Evolutionary conservation across 2,329 filamentous ascomycete genomes (phyloP), one percentile per base, ranked within the genome.

Genomic region (Trichoderma sp.): DNA sequence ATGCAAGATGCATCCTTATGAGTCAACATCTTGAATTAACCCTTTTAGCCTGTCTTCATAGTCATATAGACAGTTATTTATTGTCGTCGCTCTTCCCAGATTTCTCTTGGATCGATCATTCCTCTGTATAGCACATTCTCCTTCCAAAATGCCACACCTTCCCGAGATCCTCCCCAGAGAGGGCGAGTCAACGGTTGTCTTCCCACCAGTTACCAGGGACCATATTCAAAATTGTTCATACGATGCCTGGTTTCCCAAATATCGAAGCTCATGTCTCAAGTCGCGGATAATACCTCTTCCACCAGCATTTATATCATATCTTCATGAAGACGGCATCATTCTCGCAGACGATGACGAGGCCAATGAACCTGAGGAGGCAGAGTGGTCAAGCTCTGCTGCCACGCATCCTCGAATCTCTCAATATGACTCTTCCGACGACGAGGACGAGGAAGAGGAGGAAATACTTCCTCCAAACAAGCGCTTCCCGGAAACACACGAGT

Each of bases 211-310:
- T 71, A 94, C 91, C 36, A 92, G 91, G 79, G 89, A 92, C 61
- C 95, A 99, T 78, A 97, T 99, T 73, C 85, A 97, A 69, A 92
- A 98, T 82, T 99, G 95, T 83, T 97, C 96, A 55, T 98, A 97
- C 81, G 93, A 97, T 80, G 89, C 87, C 73, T 99, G 96, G 96
- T 93, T 97, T 78, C 90, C 92, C 62, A 91, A 88, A 87, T 97
- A 97, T 80, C 91, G 93, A 72, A 85, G 89, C 8, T 87, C 93
- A 62, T 94, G 94, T 39, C 92, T 97, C 57, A 96, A 95, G 84
- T 94, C 95, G 3, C 90, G 93, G 34, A 90, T 97, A 53, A 91
- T 99, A 66, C 91, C 93, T 1, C 87, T 99, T 6, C 88, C 92
- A 0, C 80, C 86, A 4, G 86, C 90, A 4, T 97, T 98, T 79